Evolutionary conservation across 768 basidiomycete genomes (phyloP), one percentile per base, ranked within the genome.

Genomic region (Naganishia vaughanmartiniae): DNA sequence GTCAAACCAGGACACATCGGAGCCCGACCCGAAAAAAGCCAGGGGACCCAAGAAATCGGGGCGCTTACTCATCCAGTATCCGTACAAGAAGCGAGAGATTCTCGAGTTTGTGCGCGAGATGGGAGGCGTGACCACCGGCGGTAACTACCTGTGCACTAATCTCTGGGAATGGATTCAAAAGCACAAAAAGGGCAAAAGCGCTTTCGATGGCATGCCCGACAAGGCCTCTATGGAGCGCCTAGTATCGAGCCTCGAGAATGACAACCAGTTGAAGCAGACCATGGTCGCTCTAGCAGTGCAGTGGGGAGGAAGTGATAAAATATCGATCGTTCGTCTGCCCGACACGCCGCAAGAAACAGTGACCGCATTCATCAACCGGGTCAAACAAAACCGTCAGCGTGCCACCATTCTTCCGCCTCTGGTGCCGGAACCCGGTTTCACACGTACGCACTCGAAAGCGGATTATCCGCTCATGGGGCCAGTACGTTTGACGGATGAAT

Each of bases 331-430:
- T 11, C 89, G 91, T 80, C 83, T 91, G 15, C 86, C 89, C 0
- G 84, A 86, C 34, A 80, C 86, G 15, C 80, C 85, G 0, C 84
- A 87, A 71, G 85, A 84, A 4, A 83, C 81, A 53, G 74, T 93
- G 34, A 85, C 86, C 53, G 78, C 76, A 2, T 93, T 88, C 77
- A 84, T 93, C 66, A 78, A 82, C 2, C 84, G 85, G 28, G 76
- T 28, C 69, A 55, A 60, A 69, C 54, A 42, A 24, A 51, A 89
- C 81, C 79, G 81, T 63, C 81, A 82, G 55, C 82, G 39, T 73
- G 88, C 21, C 86, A 87, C 70, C 31, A 85, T 85, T 6, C 78
- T 85, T n/a, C 84, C 87, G 70, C 81, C 89, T 6, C 87, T 88
- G 73, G 78, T 83, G 5, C 81, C 83, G 56, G 86, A 87, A 63